These are phyloP conservation scores for Hyparrhenia diplandra DNA, from an alignment of 176 grass and related monocot genomes.

Conservation along the genomic window DNA sequence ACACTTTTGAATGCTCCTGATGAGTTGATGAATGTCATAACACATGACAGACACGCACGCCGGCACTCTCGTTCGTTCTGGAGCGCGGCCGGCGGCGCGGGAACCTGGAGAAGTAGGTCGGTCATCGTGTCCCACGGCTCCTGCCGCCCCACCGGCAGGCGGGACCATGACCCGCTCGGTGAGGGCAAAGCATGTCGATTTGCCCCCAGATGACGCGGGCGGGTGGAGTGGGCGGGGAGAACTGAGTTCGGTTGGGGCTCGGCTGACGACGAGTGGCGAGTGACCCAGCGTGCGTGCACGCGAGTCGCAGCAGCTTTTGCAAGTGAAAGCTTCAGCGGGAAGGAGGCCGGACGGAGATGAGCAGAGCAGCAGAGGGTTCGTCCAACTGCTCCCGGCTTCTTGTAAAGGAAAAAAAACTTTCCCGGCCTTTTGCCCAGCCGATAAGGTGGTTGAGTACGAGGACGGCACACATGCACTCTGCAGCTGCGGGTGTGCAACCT, in stretches of 20 bases:
- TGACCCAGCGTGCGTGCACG: neutral
- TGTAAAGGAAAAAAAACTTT: too few relatives aligned
- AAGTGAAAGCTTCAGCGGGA: neutral
- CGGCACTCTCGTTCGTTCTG: neutral
- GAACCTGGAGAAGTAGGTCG: neutral
- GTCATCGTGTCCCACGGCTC: neutral
- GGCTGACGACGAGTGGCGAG: neutral
- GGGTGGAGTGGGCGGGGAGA: neutral
- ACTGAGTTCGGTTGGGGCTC: neutral
- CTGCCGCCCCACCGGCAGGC: neutral
- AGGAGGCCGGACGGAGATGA: neutral
- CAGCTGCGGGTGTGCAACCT: too few relatives aligned
- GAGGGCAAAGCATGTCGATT: neutral
- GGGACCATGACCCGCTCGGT: neutral
- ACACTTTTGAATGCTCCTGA: too few relatives aligned
- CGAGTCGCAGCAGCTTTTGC: neutral
- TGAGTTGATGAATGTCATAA: neutral
- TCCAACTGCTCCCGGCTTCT: slow-evolving; percentile 15
- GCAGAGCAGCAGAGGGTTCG: neutral
- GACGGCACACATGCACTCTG: too few relatives aligned
- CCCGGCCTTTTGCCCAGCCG: neutral
- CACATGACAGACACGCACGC: neutral
- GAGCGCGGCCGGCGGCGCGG: neutral
- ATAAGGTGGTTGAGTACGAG: neutral
- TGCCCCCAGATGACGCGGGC: neutral